Conservation (phyloP, 306 rosid genomes). For the Medicago ruthenica region DNA sequence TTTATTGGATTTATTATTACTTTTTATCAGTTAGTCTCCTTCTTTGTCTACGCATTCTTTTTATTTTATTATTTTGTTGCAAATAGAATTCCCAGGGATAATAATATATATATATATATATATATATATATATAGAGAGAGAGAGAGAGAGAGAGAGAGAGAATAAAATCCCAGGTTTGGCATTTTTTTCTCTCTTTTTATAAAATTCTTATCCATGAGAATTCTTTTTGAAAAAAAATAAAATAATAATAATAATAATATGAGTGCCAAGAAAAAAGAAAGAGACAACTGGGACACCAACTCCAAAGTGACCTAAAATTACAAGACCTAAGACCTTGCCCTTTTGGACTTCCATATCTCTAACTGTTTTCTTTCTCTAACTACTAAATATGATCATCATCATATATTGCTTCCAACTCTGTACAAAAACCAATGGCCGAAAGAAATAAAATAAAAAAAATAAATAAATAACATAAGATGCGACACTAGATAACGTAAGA, state of each 20-base stretch:
- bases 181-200: too few relatives aligned
- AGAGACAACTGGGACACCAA: slow-evolving; percentile 37
- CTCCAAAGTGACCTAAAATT: slow-evolving; percentile 57
- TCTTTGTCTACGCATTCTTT: slow-evolving; percentile 23
- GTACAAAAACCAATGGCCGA: slow-evolving; percentile 85
- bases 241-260: slow-evolving; percentile 1
- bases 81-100: too few relatives aligned
- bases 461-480: slow-evolving; percentile 51
- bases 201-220: too few relatives aligned
- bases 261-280: slow-evolving; percentile 50
- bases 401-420: slow-evolving; percentile 68
- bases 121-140: too few relatives aligned
- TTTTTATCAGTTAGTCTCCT: too few relatives aligned
- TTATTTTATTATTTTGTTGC: neutral
- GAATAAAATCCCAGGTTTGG: too few relatives aligned
- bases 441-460: slow-evolving; percentile 62
- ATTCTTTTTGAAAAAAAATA: too few relatives aligned
- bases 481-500: slow-evolving; percentile 49
- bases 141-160: too few relatives aligned
- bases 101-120: too few relatives aligned
- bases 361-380: slow-evolving; percentile 28
- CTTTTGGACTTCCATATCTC: slow-evolving; percentile 50
- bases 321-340: slow-evolving; percentile 73
- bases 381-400: too few relatives aligned
- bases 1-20: slow-evolving; percentile 60